phyloP scores from a whole-genome alignment of 1,284 basidiomycete species.

The Cryptococcus floricola region DNA sequence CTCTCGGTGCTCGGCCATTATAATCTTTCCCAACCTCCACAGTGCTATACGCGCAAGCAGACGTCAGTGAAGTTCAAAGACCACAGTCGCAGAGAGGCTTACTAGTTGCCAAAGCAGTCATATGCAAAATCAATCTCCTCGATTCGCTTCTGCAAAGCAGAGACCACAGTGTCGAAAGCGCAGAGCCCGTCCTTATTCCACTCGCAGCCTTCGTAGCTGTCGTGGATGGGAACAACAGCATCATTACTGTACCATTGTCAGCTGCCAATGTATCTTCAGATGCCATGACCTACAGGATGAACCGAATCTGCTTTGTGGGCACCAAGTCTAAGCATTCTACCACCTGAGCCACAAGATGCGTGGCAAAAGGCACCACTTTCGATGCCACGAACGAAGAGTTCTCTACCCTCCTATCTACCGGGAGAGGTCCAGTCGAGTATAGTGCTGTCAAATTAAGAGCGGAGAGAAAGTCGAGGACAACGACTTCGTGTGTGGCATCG shows the following conservation, averaged over 20 bases:
- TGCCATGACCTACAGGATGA: constrained; percentile 30
- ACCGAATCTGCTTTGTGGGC: constrained; percentile 46
- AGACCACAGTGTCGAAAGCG: constrained; percentile 67
- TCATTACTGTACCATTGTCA: constrained; percentile 62
- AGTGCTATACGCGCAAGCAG: constrained; percentile 6
- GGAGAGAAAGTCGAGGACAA: constrained; percentile 70
- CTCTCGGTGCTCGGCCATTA: constrained; percentile 21
- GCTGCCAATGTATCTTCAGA: no score
- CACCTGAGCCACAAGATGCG: constrained; percentile 48
- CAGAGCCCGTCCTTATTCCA: constrained; percentile 70
- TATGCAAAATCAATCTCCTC: constrained; percentile 67
- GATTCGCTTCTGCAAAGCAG: constrained; percentile 64
- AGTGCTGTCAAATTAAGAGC: constrained; percentile 64
- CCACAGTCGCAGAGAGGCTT: constrained; percentile 29
- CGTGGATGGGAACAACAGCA: constrained; percentile 74
- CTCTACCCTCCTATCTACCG: constrained; percentile 11
- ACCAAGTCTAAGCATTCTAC: constrained; percentile 31
- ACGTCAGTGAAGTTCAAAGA: not conserved
- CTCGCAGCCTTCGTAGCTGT: constrained; percentile 65
- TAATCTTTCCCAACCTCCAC: constrained; percentile 21
- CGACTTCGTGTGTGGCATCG: constrained; percentile 54
- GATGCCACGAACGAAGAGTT: constrained; percentile 58
- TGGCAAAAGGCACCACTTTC: constrained; percentile 69
- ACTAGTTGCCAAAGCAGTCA: constrained; percentile 72
- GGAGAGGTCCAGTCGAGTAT: constrained; percentile 25